Base-by-base conservation (phyloP, 805 yeast genomes). In the Komagataella pastoris region DNA sequence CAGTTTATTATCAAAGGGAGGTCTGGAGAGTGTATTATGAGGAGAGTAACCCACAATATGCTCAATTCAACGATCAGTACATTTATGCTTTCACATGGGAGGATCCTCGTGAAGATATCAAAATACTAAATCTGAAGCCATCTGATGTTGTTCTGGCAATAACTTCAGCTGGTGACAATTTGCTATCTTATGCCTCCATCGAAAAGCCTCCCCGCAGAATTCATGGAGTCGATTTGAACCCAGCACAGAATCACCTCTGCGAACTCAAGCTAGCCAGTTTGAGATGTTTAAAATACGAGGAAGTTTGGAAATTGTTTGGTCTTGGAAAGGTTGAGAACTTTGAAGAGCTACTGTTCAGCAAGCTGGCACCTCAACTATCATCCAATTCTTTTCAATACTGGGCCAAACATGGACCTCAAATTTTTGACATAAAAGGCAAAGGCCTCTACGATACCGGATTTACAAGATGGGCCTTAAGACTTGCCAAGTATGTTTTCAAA, bases 81-180 rank as follows among this genome's bases (percentile, higher is more conserved):
- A 87, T 86, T 54, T 87, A 86, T 62, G 90, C 95, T 3, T 86
- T 86, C 66, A 86, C 95, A 6, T 86, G 95, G 95, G 95, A 86
- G 66, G 95, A 87, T 62, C 95, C 95, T 30, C 74, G 84, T 52
- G 93, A 85, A 67, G 95, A 86, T 68, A 77, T 79, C 54, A 73
- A 73, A 49, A 82, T 86, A 52, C 71, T 86, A 57, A 75, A 80
- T 47, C 70, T 86, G 59, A 69, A 72, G 36, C 66, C 79, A 12
- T 73, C 75, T 30, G 95, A 87, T 61, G 83, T 88, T 1, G 86
- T 86, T 3, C 72, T 86, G 57, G 90, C 91, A 19, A 86, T 86
- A 52, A 86, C 95, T 3, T 85, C 91, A 47, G 95, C 95, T 4
- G 93, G 93, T 56, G 95, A 86, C 67, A 86, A 87, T 62, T 72